Evolutionary conservation across 2,329 filamentous ascomycete species (phyloP).

Genomic region (Monosporascus sp.): DNA sequence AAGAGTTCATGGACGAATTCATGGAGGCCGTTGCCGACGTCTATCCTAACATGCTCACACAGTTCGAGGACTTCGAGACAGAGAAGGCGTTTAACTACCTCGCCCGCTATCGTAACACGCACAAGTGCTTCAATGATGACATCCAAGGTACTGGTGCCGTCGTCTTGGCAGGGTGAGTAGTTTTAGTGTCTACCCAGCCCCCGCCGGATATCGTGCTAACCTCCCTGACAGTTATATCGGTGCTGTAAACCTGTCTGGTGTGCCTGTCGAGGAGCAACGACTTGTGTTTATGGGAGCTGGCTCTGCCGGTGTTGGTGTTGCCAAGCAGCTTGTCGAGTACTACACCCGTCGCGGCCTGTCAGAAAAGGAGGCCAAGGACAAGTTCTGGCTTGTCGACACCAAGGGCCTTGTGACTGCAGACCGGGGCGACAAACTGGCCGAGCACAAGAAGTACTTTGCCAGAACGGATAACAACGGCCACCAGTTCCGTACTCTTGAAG

Average conservation of each 20-base stretch:
- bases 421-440: conserved; percentile 86
- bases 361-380: conserved; percentile 78
- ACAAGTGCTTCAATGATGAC: conserved; percentile 98
- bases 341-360: conserved; percentile 88
- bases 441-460: conserved; percentile 76
- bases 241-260: conserved; percentile 75
- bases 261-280: conserved; percentile 83
- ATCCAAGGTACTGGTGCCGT: conserved; percentile 97
- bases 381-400: conserved; percentile 97
- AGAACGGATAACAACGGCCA: conserved; percentile 59
- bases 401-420: conserved; percentile 92
- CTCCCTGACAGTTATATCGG: conserved; percentile 46
- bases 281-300: conserved; percentile 96
- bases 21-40: conserved; percentile 84
- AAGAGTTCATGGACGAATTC: conserved; percentile 93
- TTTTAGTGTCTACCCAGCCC: not conserved
- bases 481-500: conserved; percentile 74
- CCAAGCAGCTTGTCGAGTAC: conserved; percentile 95
- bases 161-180: conserved; percentile 70
- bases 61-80: conserved; percentile 98
- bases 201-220: conserved; percentile 8
- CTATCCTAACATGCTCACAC: conserved; percentile 64
- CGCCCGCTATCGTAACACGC: conserved; percentile 78
- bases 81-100: conserved; percentile 86
- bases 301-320: conserved; percentile 92